A percentile compares a stretch with the other conserved stretches of the same genome.
Conservation (phyloP, 495 filamentous ascomycete genomes). For the Trichocladium uniseriatum region DNA sequence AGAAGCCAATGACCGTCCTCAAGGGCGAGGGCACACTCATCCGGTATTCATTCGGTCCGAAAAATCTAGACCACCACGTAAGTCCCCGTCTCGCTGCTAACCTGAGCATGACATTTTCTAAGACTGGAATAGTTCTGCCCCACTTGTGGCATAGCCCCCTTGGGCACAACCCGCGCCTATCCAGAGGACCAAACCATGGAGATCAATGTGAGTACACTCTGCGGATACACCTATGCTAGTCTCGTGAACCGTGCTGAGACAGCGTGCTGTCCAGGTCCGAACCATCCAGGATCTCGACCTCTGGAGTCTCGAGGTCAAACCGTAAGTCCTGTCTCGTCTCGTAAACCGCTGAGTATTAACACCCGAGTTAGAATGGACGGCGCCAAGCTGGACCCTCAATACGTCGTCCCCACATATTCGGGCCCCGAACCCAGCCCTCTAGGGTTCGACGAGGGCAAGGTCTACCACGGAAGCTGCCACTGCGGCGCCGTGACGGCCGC, state of each 20-base stretch:
- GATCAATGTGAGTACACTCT: conserved; percentile 18
- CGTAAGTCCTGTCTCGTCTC: conserved; percentile 17
- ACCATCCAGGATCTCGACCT: conserved; percentile 31
- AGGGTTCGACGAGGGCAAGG: conserved; percentile 27
- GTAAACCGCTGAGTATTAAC: neutral
- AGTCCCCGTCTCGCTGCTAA: too few species aligned
- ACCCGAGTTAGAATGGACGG: conserved; percentile 29
- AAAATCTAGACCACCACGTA: conserved; percentile 27
- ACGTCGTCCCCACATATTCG: conserved; percentile 27
- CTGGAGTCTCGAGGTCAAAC: conserved; percentile 21
- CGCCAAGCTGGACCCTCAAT: conserved; percentile 16
- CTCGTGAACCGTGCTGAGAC: neutral
- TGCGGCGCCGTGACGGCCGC: conserved; percentile 40
- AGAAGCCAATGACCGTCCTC: conserved; percentile 27
- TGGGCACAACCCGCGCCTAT: neutral
- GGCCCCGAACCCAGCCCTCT: conserved; percentile 31
- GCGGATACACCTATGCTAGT: too few species aligned
- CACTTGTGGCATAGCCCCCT: conserved; percentile 25
- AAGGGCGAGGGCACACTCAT: conserved; percentile 30
- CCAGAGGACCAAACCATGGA: neutral
- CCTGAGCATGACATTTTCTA: too few species aligned
- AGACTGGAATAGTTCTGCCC: too few species aligned
- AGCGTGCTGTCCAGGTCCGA: conserved; percentile 8
- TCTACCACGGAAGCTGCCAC: conserved; percentile 44
- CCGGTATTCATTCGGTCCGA: conserved; percentile 29